Conservation (phyloP, 306 rosid species). For the Lablab purpureus region DNA sequence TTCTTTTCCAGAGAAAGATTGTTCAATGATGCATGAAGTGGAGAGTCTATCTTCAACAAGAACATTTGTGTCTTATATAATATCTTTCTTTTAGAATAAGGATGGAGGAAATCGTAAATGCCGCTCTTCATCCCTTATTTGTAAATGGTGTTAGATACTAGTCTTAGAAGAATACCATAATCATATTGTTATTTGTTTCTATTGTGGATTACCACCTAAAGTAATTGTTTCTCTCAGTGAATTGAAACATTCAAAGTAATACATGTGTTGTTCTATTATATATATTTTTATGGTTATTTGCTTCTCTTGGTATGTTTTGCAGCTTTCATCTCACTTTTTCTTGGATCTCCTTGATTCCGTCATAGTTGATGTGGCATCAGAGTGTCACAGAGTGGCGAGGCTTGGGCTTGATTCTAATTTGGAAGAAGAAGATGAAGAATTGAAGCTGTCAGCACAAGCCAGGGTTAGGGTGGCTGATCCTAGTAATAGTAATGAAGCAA, state of each 20-base stretch:
- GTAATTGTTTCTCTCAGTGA: conserved; percentile 18
- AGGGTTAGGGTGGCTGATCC: conserved; percentile 90
- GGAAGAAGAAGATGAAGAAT: conserved; percentile 96
- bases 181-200: conserved; percentile 7
- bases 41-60: conserved; percentile 16
- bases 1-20: background rate
- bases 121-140: background rate
- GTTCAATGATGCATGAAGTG: conserved; percentile 1
- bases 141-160: conserved; percentile 17
- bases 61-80: background rate
- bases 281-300: conserved; percentile 17
- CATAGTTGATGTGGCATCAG: conserved; percentile 95
- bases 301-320: conserved; percentile 56
- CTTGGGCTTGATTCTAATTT: conserved; percentile 89
- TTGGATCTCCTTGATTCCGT: conserved; percentile 88
- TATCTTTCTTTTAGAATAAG: conserved; percentile 34
- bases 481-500: conserved; percentile 75
- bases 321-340: conserved; percentile 80
- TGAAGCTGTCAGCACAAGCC: conserved; percentile 90
- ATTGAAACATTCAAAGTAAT: conserved; percentile 29
- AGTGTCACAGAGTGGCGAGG: conserved; percentile 90
- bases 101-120: conserved; percentile 27
- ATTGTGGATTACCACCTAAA: conserved; percentile 30
- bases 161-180: conserved; percentile 10
- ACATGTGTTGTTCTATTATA: background rate